Evolutionary conservation across 768 basidiomycete genomes (phyloP).

Genomic region (Lactifluus pinguis): DNA sequence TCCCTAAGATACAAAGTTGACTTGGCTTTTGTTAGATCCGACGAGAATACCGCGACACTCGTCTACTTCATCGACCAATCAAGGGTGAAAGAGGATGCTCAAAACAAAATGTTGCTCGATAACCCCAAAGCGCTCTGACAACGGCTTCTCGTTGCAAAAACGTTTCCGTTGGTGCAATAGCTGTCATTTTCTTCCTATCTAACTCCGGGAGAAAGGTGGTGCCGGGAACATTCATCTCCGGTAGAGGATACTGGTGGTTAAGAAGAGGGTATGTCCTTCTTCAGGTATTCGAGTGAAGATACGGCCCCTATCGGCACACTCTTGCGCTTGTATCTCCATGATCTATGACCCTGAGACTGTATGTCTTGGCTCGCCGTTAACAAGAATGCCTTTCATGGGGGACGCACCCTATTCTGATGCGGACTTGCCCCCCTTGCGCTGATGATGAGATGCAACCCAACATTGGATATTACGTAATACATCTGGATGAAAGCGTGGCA

Average conservation of each 20-base stretch:
- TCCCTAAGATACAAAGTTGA: conserved; percentile 1
- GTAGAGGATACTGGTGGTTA: not conserved
- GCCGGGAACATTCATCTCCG: conserved; percentile 10
- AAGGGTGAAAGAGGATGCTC: conserved; percentile 9
- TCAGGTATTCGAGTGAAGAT: not conserved
- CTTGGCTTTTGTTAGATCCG: conserved; percentile 11
- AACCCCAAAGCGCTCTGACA: not conserved
- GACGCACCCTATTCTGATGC: not conserved
- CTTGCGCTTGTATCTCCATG: not conserved
- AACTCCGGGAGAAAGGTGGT: conserved; percentile 4
- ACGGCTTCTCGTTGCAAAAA: not conserved
- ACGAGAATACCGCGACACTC: conserved; percentile 19
- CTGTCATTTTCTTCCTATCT: conserved; percentile 6
- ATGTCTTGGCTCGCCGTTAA: not conserved
- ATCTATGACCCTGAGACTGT: not conserved
- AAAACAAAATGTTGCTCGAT: conserved; percentile 13
- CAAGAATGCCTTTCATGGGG: not conserved
- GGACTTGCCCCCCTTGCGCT: not conserved
- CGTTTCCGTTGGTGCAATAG: conserved; percentile 4
- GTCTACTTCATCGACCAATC: conserved; percentile 19
- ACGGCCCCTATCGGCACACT: not conserved
- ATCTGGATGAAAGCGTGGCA: not conserved
- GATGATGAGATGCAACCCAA: not conserved
- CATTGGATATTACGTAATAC: conserved; percentile 1
- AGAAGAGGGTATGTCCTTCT: conserved; percentile 1